Evolutionary conservation across 805 yeast genomes (phyloP).

Genomic region (Starmerella bombicola): DNA sequence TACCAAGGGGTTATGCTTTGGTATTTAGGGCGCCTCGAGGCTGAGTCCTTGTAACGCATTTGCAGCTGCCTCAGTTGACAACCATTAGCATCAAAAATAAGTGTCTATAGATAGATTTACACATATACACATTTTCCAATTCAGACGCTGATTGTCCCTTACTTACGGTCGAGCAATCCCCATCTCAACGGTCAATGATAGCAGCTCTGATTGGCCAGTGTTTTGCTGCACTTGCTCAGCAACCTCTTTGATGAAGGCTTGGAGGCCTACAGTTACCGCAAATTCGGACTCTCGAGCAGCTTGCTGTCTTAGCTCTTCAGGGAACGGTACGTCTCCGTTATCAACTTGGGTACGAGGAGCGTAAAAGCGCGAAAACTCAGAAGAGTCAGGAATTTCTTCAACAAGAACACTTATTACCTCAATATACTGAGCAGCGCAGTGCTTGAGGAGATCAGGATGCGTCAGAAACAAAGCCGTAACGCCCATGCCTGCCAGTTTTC

Average conservation of each 20-base stretch:
- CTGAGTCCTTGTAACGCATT: too few species aligned
- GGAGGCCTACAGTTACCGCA: slow-evolving; percentile 42
- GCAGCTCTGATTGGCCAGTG: slow-evolving; percentile 3
- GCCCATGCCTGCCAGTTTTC: slow-evolving; percentile 57
- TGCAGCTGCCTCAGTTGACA: too few species aligned
- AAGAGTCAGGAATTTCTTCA: slow-evolving; percentile 62
- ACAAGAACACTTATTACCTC: slow-evolving; percentile 41
- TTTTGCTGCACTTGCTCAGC: slow-evolving; percentile 6
- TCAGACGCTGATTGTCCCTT: neutral
- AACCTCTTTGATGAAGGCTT: slow-evolving; percentile 31
- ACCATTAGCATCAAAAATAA: too few species aligned
- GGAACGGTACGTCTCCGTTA: slow-evolving; percentile 18
- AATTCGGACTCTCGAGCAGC: slow-evolving; percentile 36
- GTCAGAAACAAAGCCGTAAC: slow-evolving; percentile 10
- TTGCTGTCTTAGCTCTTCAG: slow-evolving; percentile 27
- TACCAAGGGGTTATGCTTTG: slow-evolving; percentile 43
- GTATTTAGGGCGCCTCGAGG: slow-evolving; percentile 8
- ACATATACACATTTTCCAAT: too few species aligned
- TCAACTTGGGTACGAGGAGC: slow-evolving; percentile 7
- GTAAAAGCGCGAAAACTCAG: slow-evolving; percentile 36
- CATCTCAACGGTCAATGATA: slow-evolving; percentile 1
- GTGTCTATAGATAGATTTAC: too few species aligned
- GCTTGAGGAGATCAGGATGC: slow-evolving; percentile 11
- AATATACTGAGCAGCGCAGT: slow-evolving; percentile 24
- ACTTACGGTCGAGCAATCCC: neutral